These are phyloP conservation scores for Hymenoscyphus repandus DNA, from an alignment of 2,329 filamentous ascomycete species.

Conservation along the genomic window DNA sequence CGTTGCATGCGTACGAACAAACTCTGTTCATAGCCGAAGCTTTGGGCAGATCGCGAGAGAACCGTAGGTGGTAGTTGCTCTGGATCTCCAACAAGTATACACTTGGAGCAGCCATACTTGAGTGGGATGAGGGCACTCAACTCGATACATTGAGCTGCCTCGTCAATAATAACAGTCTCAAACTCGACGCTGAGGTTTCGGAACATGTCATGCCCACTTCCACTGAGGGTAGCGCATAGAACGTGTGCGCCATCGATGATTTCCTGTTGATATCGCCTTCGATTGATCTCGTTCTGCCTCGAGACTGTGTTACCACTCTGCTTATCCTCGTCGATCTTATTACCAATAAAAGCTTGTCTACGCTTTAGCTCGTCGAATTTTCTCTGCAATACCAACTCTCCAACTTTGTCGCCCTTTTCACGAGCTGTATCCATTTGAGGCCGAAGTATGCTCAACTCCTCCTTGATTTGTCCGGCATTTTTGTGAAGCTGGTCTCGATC, in stretches of 20 bases:
- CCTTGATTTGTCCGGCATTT: conserved; percentile 68
- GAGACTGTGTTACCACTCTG: conserved; percentile 77
- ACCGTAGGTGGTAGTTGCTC: conserved; percentile 97
- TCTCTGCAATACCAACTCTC: conserved; percentile 57
- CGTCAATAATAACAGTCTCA: conserved; percentile 96
- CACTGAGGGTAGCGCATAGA: conserved; percentile 90
- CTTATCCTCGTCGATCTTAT: conserved; percentile 80
- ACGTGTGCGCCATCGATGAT: conserved; percentile 89
- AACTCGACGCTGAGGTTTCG: conserved; percentile 92
- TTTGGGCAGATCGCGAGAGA: conserved; percentile 84
- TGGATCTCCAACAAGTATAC: conserved; percentile 93
- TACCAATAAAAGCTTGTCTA: conserved; percentile 70
- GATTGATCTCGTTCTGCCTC: conserved; percentile 80
- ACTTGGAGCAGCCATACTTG: conserved; percentile 96
- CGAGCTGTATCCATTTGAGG: conserved; percentile 65
- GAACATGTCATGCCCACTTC: conserved; percentile 96
- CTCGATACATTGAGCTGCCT: conserved; percentile 97
- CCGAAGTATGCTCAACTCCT: conserved; percentile 65
- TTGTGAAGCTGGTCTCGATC: conserved; percentile 53
- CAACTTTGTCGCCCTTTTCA: conserved; percentile 43
- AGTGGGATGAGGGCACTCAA: conserved; percentile 92
- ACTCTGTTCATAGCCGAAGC: conserved; percentile 95
- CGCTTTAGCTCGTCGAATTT: conserved; percentile 75
- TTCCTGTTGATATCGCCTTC: conserved; percentile 80
- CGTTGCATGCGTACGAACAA: conserved; percentile 97